phyloP scores from a whole-genome alignment of 2,329 filamentous ascomycete species.

The Colletotrichum nymphaeae region DNA sequence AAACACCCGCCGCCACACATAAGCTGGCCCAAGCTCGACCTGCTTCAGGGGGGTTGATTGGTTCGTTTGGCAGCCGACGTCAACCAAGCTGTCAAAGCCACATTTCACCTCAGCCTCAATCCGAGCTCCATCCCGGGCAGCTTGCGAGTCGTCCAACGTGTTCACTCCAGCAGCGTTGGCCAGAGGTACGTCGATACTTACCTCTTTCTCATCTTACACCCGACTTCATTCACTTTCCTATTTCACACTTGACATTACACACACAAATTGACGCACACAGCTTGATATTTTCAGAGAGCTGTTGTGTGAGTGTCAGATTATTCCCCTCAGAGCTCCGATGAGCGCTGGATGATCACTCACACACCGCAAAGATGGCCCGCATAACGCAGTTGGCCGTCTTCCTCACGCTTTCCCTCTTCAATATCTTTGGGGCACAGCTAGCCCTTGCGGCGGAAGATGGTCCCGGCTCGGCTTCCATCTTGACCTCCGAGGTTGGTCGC shows the following conservation, averaged over 20 bases:
- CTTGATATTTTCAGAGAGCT: neutral
- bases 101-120: slow-evolving; percentile 26
- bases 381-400: slow-evolving; percentile 42
- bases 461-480: slow-evolving; percentile 45
- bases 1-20: slow-evolving; percentile 28
- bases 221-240: neutral
- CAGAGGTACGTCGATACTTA: slow-evolving; percentile 23
- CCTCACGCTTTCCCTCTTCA: slow-evolving; percentile 39
- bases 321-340: slow-evolving; percentile 27
- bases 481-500: slow-evolving; percentile 62
- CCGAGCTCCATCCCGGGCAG: slow-evolving; percentile 21
- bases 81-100: slow-evolving; percentile 28
- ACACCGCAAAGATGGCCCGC: slow-evolving; percentile 38
- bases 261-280: neutral
- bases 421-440: slow-evolving; percentile 38
- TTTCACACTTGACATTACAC: slow-evolving; percentile 1
- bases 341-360: slow-evolving; percentile 16
- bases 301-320: slow-evolving; percentile 22
- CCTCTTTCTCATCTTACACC: slow-evolving; percentile 10
- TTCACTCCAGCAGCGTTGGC: slow-evolving; percentile 25
- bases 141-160: slow-evolving; percentile 30
- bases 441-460: slow-evolving; percentile 33
- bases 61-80: neutral
- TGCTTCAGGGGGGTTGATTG: slow-evolving; percentile 1
- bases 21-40: slow-evolving; percentile 21